Evolutionary conservation across 805 yeast species (phyloP).

Genomic region (Yamadazyma phyllophila): DNA sequence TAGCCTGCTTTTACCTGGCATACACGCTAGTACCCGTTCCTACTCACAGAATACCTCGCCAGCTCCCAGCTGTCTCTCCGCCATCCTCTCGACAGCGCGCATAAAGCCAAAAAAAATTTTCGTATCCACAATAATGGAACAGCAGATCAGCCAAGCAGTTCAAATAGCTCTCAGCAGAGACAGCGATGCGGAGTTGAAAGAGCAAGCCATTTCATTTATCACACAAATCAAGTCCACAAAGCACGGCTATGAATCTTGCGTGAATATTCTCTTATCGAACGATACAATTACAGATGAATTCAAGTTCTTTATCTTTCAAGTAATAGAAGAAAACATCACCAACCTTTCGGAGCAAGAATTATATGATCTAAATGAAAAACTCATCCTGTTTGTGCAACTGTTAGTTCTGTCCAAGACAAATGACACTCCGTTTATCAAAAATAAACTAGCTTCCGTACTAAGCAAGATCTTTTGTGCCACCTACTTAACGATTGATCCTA

Average conservation of each 20-base stretch:
- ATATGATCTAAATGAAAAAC: slow-evolving; percentile 41
- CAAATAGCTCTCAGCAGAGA: slow-evolving; percentile 74
- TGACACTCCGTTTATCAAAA: slow-evolving; percentile 34
- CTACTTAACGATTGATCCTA: slow-evolving; percentile 31
- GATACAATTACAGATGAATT: slow-evolving; percentile 47
- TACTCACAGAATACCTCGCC: not conserved
- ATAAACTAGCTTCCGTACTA: slow-evolving; percentile 35
- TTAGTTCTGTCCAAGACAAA: slow-evolving; percentile 23
- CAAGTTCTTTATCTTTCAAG: slow-evolving; percentile 68
- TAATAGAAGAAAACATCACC: slow-evolving; percentile 56
- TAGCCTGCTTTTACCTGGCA: no score
- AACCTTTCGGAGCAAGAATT: slow-evolving; percentile 46
- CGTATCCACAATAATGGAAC: slow-evolving; percentile 26
- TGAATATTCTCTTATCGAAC: slow-evolving; percentile 39
- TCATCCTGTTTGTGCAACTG: slow-evolving; percentile 33
- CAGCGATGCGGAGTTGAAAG: slow-evolving; percentile 58
- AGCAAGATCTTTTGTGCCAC: slow-evolving; percentile 35
- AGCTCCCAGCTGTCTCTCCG: not conserved
- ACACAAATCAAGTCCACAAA: slow-evolving; percentile 51
- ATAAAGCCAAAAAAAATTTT: slow-evolving; percentile 5
- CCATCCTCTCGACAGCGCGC: slow-evolving; percentile 1
- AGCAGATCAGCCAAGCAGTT: slow-evolving; percentile 86
- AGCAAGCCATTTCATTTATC: slow-evolving; percentile 52
- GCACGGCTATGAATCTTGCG: slow-evolving; percentile 55
- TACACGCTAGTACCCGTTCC: no score